Conservation (phyloP, 1,284 basidiomycete species). For the Sanghuangporus weigelae region DNA sequence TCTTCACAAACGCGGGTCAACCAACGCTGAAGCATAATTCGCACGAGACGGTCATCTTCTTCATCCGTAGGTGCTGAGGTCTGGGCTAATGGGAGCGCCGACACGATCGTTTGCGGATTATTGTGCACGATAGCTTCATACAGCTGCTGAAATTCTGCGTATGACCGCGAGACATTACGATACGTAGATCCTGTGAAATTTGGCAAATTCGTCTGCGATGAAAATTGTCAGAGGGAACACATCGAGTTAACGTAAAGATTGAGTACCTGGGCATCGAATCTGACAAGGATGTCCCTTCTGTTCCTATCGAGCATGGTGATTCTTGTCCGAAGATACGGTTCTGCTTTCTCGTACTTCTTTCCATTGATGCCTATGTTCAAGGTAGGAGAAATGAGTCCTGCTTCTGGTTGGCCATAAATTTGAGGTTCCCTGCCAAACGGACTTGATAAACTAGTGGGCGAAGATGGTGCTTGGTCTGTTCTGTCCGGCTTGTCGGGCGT, state of each 20-base stretch:
- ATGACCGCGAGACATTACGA: conserved; percentile 87
- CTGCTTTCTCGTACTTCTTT: conserved; percentile 61
- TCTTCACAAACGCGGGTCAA: conserved; percentile 86
- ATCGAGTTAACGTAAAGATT: background rate
- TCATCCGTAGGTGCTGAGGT: conserved; percentile 94
- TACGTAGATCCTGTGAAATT: conserved; percentile 88
- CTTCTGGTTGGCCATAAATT: conserved; percentile 78
- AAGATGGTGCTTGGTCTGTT: background rate
- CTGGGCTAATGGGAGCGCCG: conserved; percentile 85
- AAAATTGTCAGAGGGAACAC: background rate
- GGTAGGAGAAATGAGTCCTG: conserved; percentile 72
- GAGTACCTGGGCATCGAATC: conserved; percentile 85
- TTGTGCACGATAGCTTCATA: conserved; percentile 79
- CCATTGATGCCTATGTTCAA: conserved; percentile 61
- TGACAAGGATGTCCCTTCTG: conserved; percentile 84
- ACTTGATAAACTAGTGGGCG: conserved; percentile 36
- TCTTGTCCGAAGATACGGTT: conserved; percentile 81
- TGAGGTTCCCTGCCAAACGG: conserved; percentile 72
- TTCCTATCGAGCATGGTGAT: conserved; percentile 90
- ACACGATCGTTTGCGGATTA: conserved; percentile 88
- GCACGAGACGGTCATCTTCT: conserved; percentile 91
- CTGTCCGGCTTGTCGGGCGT: conserved; percentile 31
- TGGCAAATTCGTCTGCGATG: conserved; percentile 78
- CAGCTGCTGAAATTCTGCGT: conserved; percentile 88
- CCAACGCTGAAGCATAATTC: conserved; percentile 91